Base-by-base conservation (phyloP, 768 basidiomycete genomes). In the Polyporus arcularius region DNA sequence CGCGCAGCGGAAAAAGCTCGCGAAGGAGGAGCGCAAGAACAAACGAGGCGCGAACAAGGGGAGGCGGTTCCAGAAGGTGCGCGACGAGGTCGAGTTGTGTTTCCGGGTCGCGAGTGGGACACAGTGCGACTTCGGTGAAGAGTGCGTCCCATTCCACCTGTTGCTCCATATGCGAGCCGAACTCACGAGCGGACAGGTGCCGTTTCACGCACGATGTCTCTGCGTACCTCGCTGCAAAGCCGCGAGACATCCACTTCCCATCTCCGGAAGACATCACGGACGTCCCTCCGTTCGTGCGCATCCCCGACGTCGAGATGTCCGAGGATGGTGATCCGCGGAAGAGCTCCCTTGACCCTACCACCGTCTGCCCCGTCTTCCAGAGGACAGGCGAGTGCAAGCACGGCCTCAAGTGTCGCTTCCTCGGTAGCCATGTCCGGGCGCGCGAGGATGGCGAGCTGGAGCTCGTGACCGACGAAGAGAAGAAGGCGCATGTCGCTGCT, bases 321-420 rank as follows among this genome's bases (percentile, higher is more conserved):
- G 62, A 56, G 15, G 28, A 35, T 1, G 39, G 18, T 31, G 70
- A 73, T 1, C 56, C 61, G 6, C 70, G 67, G n/a, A 66, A 70
- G 18, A 70, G 79, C 14, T 81, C 81, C 4, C 55, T 86, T 30
- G 82, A 85, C 70, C 56, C 71, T 16, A 70, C 75, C 15, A 82
- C 82, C 0, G 69, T 68, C 2, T 96, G 93, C 69, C 91, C 92
- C 0, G 77, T 89, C 2, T 91, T 83, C 67, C 74, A 77, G 15
- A 84, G 85, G 63, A 79, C 80, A 16, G 94, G 94, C 1, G 83
- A 86, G 64, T 97, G 94, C 76, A 83, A 84, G 54, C 85, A 84
- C 67, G 97, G 95, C 11, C 87, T 91, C 73, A 93, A 94, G 72
- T 99, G 97, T 71, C 86, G 97, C 2, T 97, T 90, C 74, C 82